Evolutionary conservation across 805 yeast species (phyloP).

Genomic region (Hemisphaericaspora nanyangensis): DNA sequence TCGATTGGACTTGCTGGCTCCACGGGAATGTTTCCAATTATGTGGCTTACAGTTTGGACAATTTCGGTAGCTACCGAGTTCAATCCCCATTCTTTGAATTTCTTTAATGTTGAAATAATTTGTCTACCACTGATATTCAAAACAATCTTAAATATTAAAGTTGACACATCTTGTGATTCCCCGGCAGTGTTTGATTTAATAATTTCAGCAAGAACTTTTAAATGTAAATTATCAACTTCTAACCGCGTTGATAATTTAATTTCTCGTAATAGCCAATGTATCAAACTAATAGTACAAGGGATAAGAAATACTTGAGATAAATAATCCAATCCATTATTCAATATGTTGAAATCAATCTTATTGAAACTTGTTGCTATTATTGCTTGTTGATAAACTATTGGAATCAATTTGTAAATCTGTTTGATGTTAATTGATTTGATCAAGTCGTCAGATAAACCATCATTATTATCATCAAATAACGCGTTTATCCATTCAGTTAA

Average conservation of each 20-base stretch:
- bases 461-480: slow-evolving; percentile 58
- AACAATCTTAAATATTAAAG: slow-evolving; percentile 20
- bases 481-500: slow-evolving; percentile 72
- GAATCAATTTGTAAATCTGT: slow-evolving; percentile 66
- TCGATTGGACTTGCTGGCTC: slow-evolving; percentile 1
- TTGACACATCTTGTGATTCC: slow-evolving; percentile 10
- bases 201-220: slow-evolving; percentile 22
- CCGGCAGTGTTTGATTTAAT: slow-evolving; percentile 16
- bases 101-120: slow-evolving; percentile 13
- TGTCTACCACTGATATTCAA: slow-evolving; percentile 19
- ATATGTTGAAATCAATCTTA: slow-evolving; percentile 52
- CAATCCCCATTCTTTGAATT: slow-evolving; percentile 10
- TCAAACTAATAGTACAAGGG: slow-evolving; percentile 41
- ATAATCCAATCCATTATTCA: slow-evolving; percentile 80
- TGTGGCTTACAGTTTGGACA: slow-evolving; percentile 4
- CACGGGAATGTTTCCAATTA: background rate
- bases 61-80: slow-evolving; percentile 12
- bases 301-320: slow-evolving; percentile 77
- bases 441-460: slow-evolving; percentile 82
- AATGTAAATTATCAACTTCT: slow-evolving; percentile 8
- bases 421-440: slow-evolving; percentile 62
- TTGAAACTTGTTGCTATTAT: slow-evolving; percentile 55
- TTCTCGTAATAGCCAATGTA: slow-evolving; percentile 26
- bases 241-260: slow-evolving; percentile 9
- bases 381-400: slow-evolving; percentile 71